Percentiles rank a stretch among this genome's conserved stretches.
phyloP scores from a whole-genome alignment of 75 land plant genomes.

The Picea glauca region DNA sequence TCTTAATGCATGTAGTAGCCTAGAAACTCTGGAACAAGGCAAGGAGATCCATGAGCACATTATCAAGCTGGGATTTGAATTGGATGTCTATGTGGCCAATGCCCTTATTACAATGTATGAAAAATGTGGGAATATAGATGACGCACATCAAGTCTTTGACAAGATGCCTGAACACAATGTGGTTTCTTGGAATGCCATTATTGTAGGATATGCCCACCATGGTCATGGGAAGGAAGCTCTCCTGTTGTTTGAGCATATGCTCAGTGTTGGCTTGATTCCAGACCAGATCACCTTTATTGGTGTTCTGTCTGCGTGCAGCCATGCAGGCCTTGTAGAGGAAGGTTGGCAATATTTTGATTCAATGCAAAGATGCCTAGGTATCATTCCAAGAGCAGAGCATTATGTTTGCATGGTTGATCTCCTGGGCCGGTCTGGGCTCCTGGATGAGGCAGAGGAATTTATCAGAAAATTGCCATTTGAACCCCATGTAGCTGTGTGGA shows the following conservation, averaged over 20 bases:
- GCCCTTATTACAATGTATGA: conserved; percentile 41
- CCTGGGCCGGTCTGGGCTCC: not conserved
- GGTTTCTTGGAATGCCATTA: conserved; percentile 42
- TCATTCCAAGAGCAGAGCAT: not conserved
- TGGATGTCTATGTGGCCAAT: conserved; percentile 21
- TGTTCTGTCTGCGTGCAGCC: not conserved
- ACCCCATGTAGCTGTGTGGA: not conserved
- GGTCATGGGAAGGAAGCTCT: conserved; percentile 26
- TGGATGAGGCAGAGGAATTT: not conserved
- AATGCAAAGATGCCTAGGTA: not conserved
- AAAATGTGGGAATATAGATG: conserved; percentile 26
- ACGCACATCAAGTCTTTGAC: conserved; percentile 29
- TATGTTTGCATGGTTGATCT: not conserved
- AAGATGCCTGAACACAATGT: conserved; percentile 24
- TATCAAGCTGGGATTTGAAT: conserved; percentile 13
- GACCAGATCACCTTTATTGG: not conserved
- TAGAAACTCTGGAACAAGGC: conserved; percentile 15
- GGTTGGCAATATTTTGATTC: not conserved
- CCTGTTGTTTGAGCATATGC: conserved; percentile 26
- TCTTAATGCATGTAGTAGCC: conserved; percentile 22
- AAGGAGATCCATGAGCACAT: conserved; percentile 14
- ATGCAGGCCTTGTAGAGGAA: not conserved
- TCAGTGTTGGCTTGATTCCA: not conserved
- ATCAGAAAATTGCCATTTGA: not conserved
- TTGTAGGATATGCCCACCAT: conserved; percentile 23